A percentile compares a stretch with the other conserved stretches of the same genome.
These are phyloP conservation scores for Sugiyamaella xylanicola DNA, from an alignment of 1,139 yeast genomes.

Conservation along the genomic window DNA sequence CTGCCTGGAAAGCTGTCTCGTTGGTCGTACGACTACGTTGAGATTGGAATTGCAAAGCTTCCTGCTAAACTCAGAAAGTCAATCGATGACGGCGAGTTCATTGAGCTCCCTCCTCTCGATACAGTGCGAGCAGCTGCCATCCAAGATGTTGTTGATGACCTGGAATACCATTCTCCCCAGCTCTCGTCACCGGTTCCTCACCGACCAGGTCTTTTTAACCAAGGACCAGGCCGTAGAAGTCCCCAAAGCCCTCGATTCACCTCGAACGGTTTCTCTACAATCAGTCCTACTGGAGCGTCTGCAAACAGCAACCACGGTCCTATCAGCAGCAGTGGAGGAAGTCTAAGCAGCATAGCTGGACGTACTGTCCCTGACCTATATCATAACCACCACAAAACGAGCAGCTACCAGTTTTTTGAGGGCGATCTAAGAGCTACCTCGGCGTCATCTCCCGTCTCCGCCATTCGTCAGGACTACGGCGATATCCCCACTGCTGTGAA, in stretches of 20 bases:
- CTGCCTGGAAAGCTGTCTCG: constrained; percentile 70
- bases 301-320: constrained; percentile 5
- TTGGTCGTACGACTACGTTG: constrained; percentile 69
- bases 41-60: constrained; percentile 38
- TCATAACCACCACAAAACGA: constrained; percentile 27
- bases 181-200: constrained; percentile 18
- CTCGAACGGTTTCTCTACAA: not conserved
- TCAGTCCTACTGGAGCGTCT: not conserved
- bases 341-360: constrained; percentile 2
- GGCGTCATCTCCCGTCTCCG: constrained; percentile 29
- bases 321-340: constrained; percentile 1
- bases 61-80: constrained; percentile 39
- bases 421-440: constrained; percentile 32
- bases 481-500: constrained; percentile 17
- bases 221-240: constrained; percentile 3
- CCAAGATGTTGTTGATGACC: constrained; percentile 6
- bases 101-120: constrained; percentile 32
- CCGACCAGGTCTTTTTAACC: constrained; percentile 7
- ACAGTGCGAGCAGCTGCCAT: constrained; percentile 19
- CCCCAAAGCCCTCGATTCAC: constrained; percentile 12
- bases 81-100: constrained; percentile 37
- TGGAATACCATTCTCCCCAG: constrained; percentile 17
- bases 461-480: constrained; percentile 19
- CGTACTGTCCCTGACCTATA: constrained; percentile 14
- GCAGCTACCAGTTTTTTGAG: constrained; percentile 27